Evolutionary conservation across 2,329 filamentous ascomycete genomes (phyloP).

Genomic region (Epichloe typhina): DNA sequence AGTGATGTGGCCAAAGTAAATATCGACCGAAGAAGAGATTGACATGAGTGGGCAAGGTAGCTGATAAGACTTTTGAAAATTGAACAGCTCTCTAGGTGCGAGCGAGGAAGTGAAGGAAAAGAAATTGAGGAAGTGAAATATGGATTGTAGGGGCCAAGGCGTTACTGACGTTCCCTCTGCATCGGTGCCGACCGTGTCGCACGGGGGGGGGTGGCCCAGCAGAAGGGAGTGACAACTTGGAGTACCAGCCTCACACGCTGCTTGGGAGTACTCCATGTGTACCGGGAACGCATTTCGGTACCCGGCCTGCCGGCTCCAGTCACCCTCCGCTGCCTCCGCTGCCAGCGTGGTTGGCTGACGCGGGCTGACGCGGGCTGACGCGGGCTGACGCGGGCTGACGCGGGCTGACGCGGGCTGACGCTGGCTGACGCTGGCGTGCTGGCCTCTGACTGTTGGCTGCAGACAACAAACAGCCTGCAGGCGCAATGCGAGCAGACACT

Average conservation of each 20-base stretch:
- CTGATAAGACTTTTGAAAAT: not conserved
- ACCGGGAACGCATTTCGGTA: constrained; percentile 2
- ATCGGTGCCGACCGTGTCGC: constrained; percentile 3
- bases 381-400: no score
- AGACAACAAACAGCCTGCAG: not conserved
- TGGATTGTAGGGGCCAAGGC: constrained; percentile 2
- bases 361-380: no score
- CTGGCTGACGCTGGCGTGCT: not conserved
- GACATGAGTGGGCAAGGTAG: not conserved
- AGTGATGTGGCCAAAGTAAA: not conserved
- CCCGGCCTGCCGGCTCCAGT: constrained; percentile 2
- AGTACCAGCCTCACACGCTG: not conserved
- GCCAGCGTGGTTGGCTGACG: not conserved
- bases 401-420: no score
- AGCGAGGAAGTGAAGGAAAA: not conserved
- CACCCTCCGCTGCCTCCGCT: not conserved
- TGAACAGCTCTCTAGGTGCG: not conserved
- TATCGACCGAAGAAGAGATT: not conserved
- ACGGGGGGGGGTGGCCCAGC: constrained; percentile 2
- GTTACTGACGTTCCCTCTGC: constrained; percentile 3
- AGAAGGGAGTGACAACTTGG: not conserved
- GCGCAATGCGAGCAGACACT: constrained; percentile 1
- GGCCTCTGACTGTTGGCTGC: not conserved
- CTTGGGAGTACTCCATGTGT: not conserved
- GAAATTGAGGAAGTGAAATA: not conserved